Base-by-base conservation (phyloP, 2,329 filamentous ascomycete species). In the Ascomycota sp. region DNA sequence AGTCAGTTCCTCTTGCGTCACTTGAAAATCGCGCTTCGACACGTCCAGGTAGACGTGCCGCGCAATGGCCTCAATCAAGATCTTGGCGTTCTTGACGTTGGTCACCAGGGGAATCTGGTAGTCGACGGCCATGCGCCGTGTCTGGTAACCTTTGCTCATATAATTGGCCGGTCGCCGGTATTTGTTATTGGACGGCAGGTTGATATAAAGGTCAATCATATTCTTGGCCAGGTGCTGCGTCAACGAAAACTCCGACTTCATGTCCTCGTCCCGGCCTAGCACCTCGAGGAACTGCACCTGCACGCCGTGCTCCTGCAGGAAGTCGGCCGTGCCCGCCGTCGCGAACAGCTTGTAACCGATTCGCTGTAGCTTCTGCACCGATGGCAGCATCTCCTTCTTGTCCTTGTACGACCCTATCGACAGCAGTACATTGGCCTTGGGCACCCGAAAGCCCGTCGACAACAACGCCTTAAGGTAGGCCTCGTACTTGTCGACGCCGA, bases 1-100 rank as follows among this genome's bases (percentile, higher is more conserved):
- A 81, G 52, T 81, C 68, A 57, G 57, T 4, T 75, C 79, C 39
- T 72, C 68, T 50, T 85, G 77, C 55, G 89, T 94, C 28, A 82
- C 86, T 59, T 93, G 83, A 56, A 76, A 92, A 55, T 98, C 89
- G 33, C 85, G 72, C 39, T 73, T 75, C 47, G 72, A 70, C 33
- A 98, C 72, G 23, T 80, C 73, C 31, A 98, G 65, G 40, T 85
- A 74, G 47, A 82, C 93, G 51, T 91, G 77, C 34, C 86, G 75
- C 33, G 83, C 75, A 39, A 98, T 80, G 15, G 86, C 89, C 57
- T 98, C 89, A 31, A 98, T 76, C 30, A 98, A 59, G 35, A 98
- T 81, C 65, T 95, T 98, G 35, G 89, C 89, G 48, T 94, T 95
- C 69, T 98, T 98, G 53, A 98, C 89, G 45, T 98, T 98, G 32